These are phyloP conservation scores for Amniculicola lignicola DNA, from an alignment of 495 filamentous ascomycete genomes.

Conservation along the genomic window DNA sequence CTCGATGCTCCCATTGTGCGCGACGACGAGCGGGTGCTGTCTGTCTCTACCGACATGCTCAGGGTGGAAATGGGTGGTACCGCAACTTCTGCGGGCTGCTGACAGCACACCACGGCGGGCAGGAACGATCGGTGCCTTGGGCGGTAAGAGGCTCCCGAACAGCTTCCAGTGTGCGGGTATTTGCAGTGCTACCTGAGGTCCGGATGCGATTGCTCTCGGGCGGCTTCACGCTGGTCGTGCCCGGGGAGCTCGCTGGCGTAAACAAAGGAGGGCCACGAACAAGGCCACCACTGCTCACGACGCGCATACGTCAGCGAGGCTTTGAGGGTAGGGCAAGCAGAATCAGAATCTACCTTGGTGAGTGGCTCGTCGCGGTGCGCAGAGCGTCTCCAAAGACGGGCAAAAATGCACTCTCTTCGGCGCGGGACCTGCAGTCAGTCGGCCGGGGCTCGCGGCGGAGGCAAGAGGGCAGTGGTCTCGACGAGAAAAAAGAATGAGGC, in stretches of 20 bases:
- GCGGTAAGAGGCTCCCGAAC: background rate
- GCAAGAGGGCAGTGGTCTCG: background rate
- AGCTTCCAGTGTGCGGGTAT: background rate
- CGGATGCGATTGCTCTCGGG: background rate
- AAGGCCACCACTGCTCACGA: constrained; percentile 21
- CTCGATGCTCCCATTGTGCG: constrained; percentile 26
- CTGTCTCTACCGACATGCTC: constrained; percentile 23
- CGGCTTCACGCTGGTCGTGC: constrained; percentile 2
- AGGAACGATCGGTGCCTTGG: background rate
- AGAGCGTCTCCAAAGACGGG: constrained; percentile 25
- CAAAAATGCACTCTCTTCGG: constrained; percentile 20
- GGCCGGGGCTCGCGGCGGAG: background rate
- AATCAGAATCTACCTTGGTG: background rate
- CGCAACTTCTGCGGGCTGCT: constrained; percentile 3
- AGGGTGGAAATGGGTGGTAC: background rate
- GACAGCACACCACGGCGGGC: background rate
- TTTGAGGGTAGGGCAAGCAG: background rate
- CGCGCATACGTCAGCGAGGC: constrained; percentile 18
- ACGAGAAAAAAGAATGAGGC: constrained; percentile 2
- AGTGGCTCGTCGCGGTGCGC: constrained; percentile 10
- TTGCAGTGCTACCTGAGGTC: background rate
- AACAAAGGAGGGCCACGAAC: constrained; percentile 29
- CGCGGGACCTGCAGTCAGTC: constrained; percentile 16
- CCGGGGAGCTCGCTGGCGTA: constrained; percentile 16
- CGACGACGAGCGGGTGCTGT: background rate